Evolutionary conservation across 2,329 filamentous ascomycete genomes (phyloP), one percentile per base, ranked within the genome.

Genomic region (Huntiella bhutanensis): DNA sequence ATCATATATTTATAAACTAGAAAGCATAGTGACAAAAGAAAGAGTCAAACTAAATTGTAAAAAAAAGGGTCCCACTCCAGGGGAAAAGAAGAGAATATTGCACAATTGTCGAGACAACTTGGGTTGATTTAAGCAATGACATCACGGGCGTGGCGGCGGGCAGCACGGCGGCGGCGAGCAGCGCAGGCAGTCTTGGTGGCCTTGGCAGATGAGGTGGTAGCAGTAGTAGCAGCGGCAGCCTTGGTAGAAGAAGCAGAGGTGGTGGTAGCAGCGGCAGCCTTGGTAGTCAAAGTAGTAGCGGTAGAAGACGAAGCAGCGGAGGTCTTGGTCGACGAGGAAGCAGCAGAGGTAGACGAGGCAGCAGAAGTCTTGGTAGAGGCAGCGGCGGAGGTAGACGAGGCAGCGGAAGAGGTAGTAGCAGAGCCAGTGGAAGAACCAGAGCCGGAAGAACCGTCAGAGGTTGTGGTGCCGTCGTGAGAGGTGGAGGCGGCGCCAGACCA

Each of bases 391-490:
- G 11, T 15, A 16, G 37, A 17, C 6, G 44, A 12, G 13, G 44
- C 7, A 34, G 11, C 38, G 19, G 45, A 35, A 34, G 45, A 36
- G 11, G 19, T n/a, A 16, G 34, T 19, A 44, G 48, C 41, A 16
- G 53, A 49, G 16, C 51, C 46, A 5, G 55, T 52, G 2, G 52
- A 47, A 32, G 55, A 51, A 1, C 55, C 54, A 12, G 43, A 45
- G 17, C 43, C 33, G 15, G 33, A 28, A 28, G 16, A 28, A 13
- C 16, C 13, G 7, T 13, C 43, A 22, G 52, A 39, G 35, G 51
- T 45, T 47, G 53, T 52, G 32, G 48, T 44, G n/a, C 54, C n/a
- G 11, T 45, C 32, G 19, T 41, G 39, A 4, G 45, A 47, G 38
- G 38, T 47, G 10, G 45, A 47, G 22, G 17, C 17, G 22, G 45